Evolutionary conservation across 2,329 filamentous ascomycete genomes (phyloP), one percentile per base, ranked within the genome.

Genomic region (Penicillium carneum): DNA sequence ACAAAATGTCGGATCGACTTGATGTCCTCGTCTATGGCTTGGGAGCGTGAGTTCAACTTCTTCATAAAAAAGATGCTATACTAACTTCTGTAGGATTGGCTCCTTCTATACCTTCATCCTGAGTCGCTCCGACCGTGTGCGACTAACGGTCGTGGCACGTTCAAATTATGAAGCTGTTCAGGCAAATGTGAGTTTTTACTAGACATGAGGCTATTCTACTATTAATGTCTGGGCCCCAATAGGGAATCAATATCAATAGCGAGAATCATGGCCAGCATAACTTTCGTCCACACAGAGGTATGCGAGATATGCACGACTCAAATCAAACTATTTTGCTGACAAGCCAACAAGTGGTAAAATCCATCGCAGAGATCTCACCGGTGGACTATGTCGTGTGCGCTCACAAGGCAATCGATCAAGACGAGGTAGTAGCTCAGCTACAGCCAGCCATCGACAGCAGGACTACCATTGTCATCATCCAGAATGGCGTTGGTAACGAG

Each of bases 101-200:
- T 84, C 83, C 2, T 86, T 87, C 64, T 87, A 87, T 66, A 82
- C 83, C 8, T 86, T 86, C 61, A 80, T 86, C 38, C 68, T 86
- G 0, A 79, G 76, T 54, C 79, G 81, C 2, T 75, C 72, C 34
- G 63, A 77, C 2, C 74, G 72, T 23, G 77, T 82, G 9, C 74
- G 73, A 5, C 61, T 82, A 16, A 80, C 78, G 0, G 80, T 82
- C 0, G 76, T 80, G 12, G 80, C 80, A 9, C 76, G 80, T 60
- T 82, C 80, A 0, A 82, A 82, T 53, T 81, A 81, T 48, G 75
- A 80, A 5, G 78, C 75, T 8, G 79, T 82, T 2, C 74, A 76
- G 26, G 61, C 69, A 12, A 73, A 80, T 63, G 79, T 80, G 62
- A 39, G 69, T 55, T 3, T 3, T 23, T n/a, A 16, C 9, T 36